Evolutionary conservation across 192 early-diverging fungal species (phyloP), one percentile per base, ranked within the genome.

Genomic region (Coemansia sp.): DNA sequence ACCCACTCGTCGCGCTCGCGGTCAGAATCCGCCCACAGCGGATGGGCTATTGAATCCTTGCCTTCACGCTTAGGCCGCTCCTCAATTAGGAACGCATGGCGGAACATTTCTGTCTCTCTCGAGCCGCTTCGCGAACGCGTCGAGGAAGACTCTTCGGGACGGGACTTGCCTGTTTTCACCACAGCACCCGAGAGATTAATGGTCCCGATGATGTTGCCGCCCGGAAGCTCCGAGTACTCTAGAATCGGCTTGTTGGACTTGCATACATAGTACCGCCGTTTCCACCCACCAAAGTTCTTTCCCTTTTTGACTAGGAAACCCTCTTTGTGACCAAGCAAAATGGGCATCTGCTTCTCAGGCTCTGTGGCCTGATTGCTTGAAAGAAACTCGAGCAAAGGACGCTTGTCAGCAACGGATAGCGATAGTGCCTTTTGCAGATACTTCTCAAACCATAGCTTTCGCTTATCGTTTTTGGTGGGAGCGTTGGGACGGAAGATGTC

Each of bases 221-320:
- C 88, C 60, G 92, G 89, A 84, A 79, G 81, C 64, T 97, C 94
- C 67, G 85, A 92, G 78, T 94, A 96, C 63, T 93, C 89, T 34
- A 95, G 74, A 1, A 88, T 65, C 0, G 85, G 83, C 19, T 78
- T 75, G 58, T 87, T 83, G 12, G 92, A 73, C 62, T 79, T 80
- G 67, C 77, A 82, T 34, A 88, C 82, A 69, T 93, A 96, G 77
- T 89, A 96, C 54, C 93, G 85, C 31, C 90, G 83, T 70, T 98
- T 98, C 94, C 94, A 96, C 9, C 93, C 94, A 54, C 96, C 94
- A 91, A 98, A 97, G 71, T 89, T 94, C 68, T 95, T 98, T 52
- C 96, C 94, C 77, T 88, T 88, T 68, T 96, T 98, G 50, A 92
- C 89, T 59, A 97, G 73, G 55, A 88, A 93, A 7, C 94, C 94